phyloP scores from a whole-genome alignment of 2,329 filamentous ascomycete species.

The Diaporthe longicolla region DNA sequence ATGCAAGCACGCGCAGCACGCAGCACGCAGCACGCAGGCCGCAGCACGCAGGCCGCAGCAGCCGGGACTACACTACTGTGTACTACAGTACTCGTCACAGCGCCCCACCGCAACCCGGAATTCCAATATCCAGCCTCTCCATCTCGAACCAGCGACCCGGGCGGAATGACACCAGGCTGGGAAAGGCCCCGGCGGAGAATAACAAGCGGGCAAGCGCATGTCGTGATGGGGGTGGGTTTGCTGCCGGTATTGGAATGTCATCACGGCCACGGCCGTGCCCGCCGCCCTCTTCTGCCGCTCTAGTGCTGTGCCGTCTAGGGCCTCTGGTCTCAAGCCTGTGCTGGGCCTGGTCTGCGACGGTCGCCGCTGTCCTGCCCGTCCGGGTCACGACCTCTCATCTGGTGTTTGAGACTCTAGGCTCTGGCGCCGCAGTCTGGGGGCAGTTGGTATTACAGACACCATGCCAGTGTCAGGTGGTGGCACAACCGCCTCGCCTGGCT shows the following conservation, averaged over 20 bases:
- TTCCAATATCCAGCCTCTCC: slow-evolving; percentile 17
- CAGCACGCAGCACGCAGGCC: not conserved
- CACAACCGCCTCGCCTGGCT: not conserved
- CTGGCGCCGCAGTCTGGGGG: not conserved
- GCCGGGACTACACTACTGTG: too few species aligned
- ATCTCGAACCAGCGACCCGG: slow-evolving; percentile 17
- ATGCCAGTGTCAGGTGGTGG: slow-evolving; percentile 30
- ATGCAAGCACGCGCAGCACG: slow-evolving; percentile 26
- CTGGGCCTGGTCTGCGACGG: not conserved
- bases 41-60: too few species aligned
- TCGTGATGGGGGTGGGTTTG: slow-evolving; percentile 26
- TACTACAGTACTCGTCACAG: slow-evolving; percentile 1
- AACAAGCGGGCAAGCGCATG: slow-evolving; percentile 8
- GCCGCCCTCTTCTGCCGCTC: slow-evolving; percentile 15
- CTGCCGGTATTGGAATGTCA: slow-evolving; percentile 33
- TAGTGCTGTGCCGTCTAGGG: not conserved
- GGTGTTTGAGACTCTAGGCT: slow-evolving; percentile 18
- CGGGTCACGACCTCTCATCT: slow-evolving; percentile 10
- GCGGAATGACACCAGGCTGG: slow-evolving; percentile 24
- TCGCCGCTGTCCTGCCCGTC: slow-evolving; percentile 5
- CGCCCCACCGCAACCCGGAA: slow-evolving; percentile 12
- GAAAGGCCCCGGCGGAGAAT: slow-evolving; percentile 16
- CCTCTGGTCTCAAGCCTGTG: slow-evolving; percentile 20
- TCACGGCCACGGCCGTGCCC: slow-evolving; percentile 39
- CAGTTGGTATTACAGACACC: slow-evolving; percentile 11